Percentiles rank a stretch among this genome's conserved stretches.
phyloP scores from a whole-genome alignment of 192 early-diverging fungal species.

The Cetraspora pellucida region DNA sequence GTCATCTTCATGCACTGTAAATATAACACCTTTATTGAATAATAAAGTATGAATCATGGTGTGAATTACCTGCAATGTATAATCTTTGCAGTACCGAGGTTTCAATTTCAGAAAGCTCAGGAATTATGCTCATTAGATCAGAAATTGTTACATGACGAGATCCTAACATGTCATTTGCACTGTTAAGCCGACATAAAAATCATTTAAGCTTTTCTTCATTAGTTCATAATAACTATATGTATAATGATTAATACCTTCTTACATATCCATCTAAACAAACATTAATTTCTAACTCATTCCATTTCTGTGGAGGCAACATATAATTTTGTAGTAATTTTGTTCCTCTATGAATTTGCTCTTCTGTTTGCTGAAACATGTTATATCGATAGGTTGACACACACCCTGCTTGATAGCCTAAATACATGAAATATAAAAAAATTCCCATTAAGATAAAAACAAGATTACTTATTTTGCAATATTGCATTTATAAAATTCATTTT shows the following conservation, averaged over 20 bases:
- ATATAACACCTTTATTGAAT: neutral
- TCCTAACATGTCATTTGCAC: constrained; percentile 54
- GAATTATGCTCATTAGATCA: constrained; percentile 54
- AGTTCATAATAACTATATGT: neutral
- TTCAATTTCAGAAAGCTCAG: constrained; percentile 55
- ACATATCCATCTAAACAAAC: constrained; percentile 46
- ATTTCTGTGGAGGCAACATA: constrained; percentile 52
- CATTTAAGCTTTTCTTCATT: neutral
- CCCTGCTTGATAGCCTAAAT: constrained; percentile 55
- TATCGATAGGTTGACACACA: constrained; percentile 53
- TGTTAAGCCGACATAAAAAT: constrained; percentile 8
- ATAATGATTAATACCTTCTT: constrained; percentile 38
- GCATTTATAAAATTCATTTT: neutral
- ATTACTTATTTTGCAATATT: neutral
- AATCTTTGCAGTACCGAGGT: constrained; percentile 56
- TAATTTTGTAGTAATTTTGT: constrained; percentile 53
- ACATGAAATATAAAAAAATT: neutral
- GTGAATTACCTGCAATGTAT: constrained; percentile 55
- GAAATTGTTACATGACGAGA: constrained; percentile 52
- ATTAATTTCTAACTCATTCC: constrained; percentile 51
- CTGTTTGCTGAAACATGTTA: constrained; percentile 43
- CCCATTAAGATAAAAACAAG: neutral
- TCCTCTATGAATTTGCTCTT: constrained; percentile 52
- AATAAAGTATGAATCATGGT: neutral
- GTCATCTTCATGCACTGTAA: neutral